phyloP scores from a whole-genome alignment of 2,329 filamentous ascomycete species.

The Verticillium nubilum region DNA sequence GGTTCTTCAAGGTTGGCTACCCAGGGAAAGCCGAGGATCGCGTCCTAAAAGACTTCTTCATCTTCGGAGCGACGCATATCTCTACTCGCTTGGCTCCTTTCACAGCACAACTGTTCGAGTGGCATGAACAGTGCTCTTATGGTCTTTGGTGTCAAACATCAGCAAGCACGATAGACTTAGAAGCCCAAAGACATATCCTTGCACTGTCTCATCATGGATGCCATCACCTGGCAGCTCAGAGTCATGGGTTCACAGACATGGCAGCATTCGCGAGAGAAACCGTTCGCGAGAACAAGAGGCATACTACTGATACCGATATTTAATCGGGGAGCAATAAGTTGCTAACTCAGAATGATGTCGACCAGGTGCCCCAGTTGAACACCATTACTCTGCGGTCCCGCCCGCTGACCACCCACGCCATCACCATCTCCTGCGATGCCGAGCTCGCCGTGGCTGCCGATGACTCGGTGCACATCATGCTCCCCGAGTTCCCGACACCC shows the following conservation, averaged over 20 bases:
- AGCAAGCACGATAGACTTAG: too few relatives aligned
- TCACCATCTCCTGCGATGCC: conserved; percentile 51
- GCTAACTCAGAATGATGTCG: neutral
- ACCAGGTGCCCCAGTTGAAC: conserved; percentile 40
- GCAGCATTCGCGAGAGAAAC: neutral
- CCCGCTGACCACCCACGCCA: conserved; percentile 35
- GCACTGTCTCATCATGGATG: neutral
- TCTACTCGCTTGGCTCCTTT: too few relatives aligned
- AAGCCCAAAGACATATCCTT: too few relatives aligned
- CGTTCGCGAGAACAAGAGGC: too few relatives aligned
- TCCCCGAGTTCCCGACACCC: conserved; percentile 36
- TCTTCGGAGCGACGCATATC: too few relatives aligned
- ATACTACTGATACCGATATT: neutral
- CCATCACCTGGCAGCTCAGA: neutral
- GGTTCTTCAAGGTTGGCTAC: too few relatives aligned
- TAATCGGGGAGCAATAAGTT: neutral
- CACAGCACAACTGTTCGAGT: too few relatives aligned
- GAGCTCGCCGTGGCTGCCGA: conserved; percentile 53
- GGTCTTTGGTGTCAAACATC: too few relatives aligned
- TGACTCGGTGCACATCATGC: conserved; percentile 46
- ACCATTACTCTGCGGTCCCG: conserved; percentile 36
- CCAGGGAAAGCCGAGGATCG: too few relatives aligned
- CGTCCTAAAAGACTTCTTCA: too few relatives aligned
- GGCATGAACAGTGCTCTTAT: too few relatives aligned
- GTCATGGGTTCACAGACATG: neutral